Evolutionary conservation across 2,329 filamentous ascomycete genomes (phyloP).

Genomic region (Epichloe coenophiala): DNA sequence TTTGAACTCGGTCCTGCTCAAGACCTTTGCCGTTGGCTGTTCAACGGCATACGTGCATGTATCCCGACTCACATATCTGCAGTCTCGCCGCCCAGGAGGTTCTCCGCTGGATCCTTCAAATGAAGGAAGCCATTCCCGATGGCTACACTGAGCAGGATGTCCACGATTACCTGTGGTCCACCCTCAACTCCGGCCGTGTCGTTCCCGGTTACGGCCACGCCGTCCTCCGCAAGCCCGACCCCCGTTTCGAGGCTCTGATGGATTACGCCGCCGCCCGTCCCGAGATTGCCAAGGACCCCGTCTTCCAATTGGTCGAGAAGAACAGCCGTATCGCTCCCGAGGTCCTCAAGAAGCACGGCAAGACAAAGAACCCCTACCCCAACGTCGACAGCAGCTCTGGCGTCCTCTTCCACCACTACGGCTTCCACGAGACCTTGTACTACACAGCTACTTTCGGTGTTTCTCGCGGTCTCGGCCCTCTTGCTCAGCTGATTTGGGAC

Average conservation of each 20-base stretch:
- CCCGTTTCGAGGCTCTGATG: constrained; percentile 92
- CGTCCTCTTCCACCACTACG: constrained; percentile 95
- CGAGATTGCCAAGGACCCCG: constrained; percentile 73
- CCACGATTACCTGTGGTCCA: constrained; percentile 80
- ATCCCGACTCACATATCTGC: not conserved
- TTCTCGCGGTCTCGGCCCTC: constrained; percentile 62
- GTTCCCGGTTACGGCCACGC: constrained; percentile 93
- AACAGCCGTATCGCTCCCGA: constrained; percentile 84
- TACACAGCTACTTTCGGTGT: constrained; percentile 68
- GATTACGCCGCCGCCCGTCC: constrained; percentile 79
- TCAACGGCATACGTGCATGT: not conserved
- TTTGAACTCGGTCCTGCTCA: not conserved
- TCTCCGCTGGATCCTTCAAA: constrained; percentile 89
- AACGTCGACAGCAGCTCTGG: constrained; percentile 92
- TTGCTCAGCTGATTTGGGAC: constrained; percentile 95
- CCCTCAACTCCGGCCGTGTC: constrained; percentile 85
- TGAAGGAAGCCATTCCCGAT: constrained; percentile 76
- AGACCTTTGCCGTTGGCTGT: not conserved
- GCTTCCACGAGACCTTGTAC: constrained; percentile 93
- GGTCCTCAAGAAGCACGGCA: constrained; percentile 88
- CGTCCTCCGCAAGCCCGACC: constrained; percentile 91
- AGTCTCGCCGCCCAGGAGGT: constrained; percentile 92
- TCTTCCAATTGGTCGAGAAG: constrained; percentile 88
- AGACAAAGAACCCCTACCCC: constrained; percentile 95
- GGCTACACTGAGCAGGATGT: constrained; percentile 72